These are phyloP conservation scores for Ensete ventricosum DNA, from an alignment of 176 grass and related monocot genomes.

Conservation along the genomic window DNA sequence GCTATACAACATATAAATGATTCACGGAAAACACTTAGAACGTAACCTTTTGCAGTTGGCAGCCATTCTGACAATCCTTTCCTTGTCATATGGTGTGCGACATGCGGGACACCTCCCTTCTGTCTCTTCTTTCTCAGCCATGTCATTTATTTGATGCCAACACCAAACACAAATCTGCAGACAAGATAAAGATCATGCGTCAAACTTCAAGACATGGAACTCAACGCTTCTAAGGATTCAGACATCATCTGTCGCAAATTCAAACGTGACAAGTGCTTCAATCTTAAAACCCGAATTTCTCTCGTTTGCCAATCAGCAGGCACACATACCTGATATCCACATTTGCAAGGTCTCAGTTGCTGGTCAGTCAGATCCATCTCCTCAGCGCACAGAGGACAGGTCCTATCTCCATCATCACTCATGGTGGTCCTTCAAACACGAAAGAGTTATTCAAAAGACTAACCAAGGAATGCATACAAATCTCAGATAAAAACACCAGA, in stretches of 20 bases:
- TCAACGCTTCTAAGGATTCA: too few relatives aligned
- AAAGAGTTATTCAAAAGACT: neutral
- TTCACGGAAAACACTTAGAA: neutral
- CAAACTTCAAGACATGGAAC: too few relatives aligned
- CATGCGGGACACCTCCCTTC: slow-evolving; percentile 90
- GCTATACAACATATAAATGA: neutral
- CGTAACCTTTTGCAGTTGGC: slow-evolving; percentile 64
- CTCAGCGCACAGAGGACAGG: slow-evolving; percentile 93
- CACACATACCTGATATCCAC: slow-evolving; percentile 65
- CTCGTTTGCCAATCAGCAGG: neutral
- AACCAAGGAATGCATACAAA: neutral
- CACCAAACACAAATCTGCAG: slow-evolving; percentile 95
- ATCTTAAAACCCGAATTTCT: neutral
- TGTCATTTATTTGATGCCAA: slow-evolving; percentile 96
- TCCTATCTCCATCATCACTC: slow-evolving; percentile 93
- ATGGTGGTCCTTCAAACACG: slow-evolving; percentile 52
- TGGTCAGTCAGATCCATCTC: slow-evolving; percentile 98
- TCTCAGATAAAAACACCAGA: neutral
- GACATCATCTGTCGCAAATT: too few relatives aligned
- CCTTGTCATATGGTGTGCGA: slow-evolving; percentile 78
- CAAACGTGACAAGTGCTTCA: neutral
- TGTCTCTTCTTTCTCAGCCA: slow-evolving; percentile 89
- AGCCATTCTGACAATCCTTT: slow-evolving; percentile 86
- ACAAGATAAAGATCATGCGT: neutral
- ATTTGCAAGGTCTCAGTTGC: slow-evolving; percentile 94